Conservation (phyloP, 331 rosid genomes). For the Quercus lobata region DNA sequence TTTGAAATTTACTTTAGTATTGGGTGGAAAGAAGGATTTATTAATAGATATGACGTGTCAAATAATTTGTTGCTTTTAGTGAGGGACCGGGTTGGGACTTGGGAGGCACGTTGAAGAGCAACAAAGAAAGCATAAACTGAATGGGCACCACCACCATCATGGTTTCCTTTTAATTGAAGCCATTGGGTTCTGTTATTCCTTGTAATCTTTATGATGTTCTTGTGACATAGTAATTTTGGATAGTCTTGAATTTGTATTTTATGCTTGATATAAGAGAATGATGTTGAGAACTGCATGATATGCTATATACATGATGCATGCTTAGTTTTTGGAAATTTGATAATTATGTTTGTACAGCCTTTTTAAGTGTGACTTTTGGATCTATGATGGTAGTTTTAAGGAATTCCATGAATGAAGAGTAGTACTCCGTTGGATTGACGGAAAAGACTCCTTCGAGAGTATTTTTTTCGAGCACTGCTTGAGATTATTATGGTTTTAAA, state of each 20-base stretch:
- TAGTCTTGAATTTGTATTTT: not conserved
- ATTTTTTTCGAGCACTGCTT: too few relatives aligned
- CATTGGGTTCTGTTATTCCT: not conserved
- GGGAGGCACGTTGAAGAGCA: too few relatives aligned
- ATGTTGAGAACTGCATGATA: too few relatives aligned
- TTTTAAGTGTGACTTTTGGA: not conserved
- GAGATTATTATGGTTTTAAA: too few relatives aligned
- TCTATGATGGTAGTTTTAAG: not conserved
- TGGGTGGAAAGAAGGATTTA: conserved; percentile 37
- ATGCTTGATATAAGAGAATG: not conserved
- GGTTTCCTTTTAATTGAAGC: conserved; percentile 8
- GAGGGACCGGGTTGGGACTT: conserved; percentile 13
- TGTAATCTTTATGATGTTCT: not conserved
- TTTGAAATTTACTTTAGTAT: conserved; percentile 11
- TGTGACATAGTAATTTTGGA: not conserved
- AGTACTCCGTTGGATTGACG: too few relatives aligned
- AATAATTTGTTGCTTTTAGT: conserved; percentile 31
- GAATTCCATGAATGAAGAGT: not conserved
- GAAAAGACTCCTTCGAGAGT: too few relatives aligned
- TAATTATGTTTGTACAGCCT: not conserved
- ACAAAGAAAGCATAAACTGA: not conserved
- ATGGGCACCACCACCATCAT: conserved; percentile 10
- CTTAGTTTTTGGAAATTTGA: not conserved
- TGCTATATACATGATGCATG: not conserved
- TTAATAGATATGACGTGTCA: conserved; percentile 27